Conservation (phyloP, 805 yeast species). For the Zygoascus bituminiphila region DNA sequence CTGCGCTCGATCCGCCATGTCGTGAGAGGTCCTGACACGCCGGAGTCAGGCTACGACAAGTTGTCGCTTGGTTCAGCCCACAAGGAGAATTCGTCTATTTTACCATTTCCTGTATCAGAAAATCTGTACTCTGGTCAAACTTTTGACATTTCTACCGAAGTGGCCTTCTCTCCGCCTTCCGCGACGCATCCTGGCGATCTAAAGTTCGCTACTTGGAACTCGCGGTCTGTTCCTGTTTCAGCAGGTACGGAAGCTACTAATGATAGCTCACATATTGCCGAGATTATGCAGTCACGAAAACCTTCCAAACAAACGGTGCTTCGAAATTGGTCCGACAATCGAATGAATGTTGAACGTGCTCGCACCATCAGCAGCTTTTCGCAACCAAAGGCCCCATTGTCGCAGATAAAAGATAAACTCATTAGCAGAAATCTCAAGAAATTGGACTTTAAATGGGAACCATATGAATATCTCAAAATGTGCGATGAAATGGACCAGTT, state of each 20-base stretch:
- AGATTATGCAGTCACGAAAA: neutral
- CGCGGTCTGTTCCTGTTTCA: neutral
- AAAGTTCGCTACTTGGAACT: neutral
- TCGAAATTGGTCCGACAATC: neutral
- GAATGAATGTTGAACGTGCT: neutral
- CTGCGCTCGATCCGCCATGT: neutral
- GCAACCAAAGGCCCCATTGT: neutral
- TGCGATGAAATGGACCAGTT: conserved; percentile 9
- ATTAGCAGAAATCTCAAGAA: too few species aligned
- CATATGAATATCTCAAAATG: conserved; percentile 1
- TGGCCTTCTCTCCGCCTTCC: neutral
- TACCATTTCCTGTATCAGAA: neutral
- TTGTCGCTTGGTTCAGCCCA: neutral
- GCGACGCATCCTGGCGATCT: neutral
- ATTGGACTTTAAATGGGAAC: neutral
- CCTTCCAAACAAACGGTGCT: neutral
- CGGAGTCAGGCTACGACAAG: neutral
- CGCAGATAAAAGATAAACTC: too few species aligned
- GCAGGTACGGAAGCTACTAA: too few species aligned
- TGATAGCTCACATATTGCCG: too few species aligned
- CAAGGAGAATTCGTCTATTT: neutral
- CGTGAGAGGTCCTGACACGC: neutral
- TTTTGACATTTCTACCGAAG: neutral
- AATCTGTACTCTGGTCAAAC: neutral
- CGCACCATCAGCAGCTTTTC: neutral